Percentiles rank a stretch among this genome's conserved stretches.
phyloP scores from a whole-genome alignment of 371 early-diverging fungal species.

The Smittium culicis region DNA sequence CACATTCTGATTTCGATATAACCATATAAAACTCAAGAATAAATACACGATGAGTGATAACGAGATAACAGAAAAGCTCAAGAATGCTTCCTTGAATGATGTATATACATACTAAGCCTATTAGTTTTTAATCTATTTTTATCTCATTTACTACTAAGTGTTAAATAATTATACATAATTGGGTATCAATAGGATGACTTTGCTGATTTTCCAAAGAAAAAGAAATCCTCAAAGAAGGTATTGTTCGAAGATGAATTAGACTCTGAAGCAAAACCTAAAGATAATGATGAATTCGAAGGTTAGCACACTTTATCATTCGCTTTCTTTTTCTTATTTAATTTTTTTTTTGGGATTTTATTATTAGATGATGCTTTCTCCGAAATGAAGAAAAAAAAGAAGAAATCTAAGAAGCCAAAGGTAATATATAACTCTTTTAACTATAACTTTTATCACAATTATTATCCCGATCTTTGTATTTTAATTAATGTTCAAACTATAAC shows the following conservation, averaged over 20 bases:
- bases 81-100: conserved; percentile 6
- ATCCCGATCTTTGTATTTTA: no score
- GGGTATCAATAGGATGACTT: conserved; percentile 2
- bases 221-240: conserved; percentile 38
- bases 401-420: conserved; percentile 21
- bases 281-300: conserved; percentile 29
- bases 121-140: neutral
- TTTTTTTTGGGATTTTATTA: conserved; percentile 5
- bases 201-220: conserved; percentile 42
- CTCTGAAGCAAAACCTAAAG: conserved; percentile 12
- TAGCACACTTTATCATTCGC: conserved; percentile 16
- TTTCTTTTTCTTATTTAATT: neutral
- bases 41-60: conserved; percentile 8
- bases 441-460: no score
- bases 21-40: no score
- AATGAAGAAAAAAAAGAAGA: conserved; percentile 31
- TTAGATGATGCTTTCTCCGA: conserved; percentile 22
- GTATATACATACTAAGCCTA: neutral
- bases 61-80: conserved; percentile 9
- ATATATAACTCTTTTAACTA: neutral
- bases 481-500: neutral
- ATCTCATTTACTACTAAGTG: neutral
- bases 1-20: no score
- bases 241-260: conserved; percentile 20
- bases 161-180: neutral